Conservation (phyloP, 805 yeast species). For the Yarrowia sp. region DNA sequence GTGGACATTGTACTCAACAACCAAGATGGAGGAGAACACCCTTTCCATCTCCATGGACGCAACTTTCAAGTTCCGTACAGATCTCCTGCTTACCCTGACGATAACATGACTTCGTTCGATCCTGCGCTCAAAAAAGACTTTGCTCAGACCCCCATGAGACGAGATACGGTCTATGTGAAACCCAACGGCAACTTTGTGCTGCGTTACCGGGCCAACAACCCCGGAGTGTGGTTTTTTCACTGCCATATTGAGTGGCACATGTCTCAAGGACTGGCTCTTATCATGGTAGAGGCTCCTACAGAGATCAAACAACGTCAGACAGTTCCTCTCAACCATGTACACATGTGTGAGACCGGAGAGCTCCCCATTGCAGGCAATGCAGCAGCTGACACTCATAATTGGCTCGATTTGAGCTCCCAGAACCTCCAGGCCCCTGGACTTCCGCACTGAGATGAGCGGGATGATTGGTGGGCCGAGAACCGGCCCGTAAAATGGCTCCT, state of each 20-base stretch:
- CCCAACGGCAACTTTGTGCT: constrained; percentile 83
- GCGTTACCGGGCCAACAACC: constrained; percentile 88
- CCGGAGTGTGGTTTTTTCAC: constrained; percentile 99
- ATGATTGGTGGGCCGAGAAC: neutral
- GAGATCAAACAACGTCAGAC: constrained; percentile 47
- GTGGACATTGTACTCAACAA: constrained; percentile 83
- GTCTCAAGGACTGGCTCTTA: constrained; percentile 80
- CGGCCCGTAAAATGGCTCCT: neutral
- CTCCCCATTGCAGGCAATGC: constrained; percentile 73
- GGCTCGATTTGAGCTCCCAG: constrained; percentile 66
- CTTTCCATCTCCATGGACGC: constrained; percentile 97
- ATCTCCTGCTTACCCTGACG: constrained; percentile 52
- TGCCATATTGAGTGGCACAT: constrained; percentile 99
- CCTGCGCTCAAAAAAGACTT: constrained; percentile 51
- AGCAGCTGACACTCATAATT: constrained; percentile 70
- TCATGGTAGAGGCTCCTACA: constrained; percentile 78
- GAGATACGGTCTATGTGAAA: constrained; percentile 76
- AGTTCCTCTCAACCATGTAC: constrained; percentile 57
- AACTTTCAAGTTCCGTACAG: constrained; percentile 79
- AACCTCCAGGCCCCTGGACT: constrained; percentile 51
- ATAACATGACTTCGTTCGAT: constrained; percentile 57
- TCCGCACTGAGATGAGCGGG: neutral
- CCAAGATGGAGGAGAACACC: constrained; percentile 88
- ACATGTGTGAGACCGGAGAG: constrained; percentile 58
- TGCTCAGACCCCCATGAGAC: constrained; percentile 72